A percentile compares a stretch with the other conserved stretches of the same genome.
phyloP scores from a whole-genome alignment of 495 filamentous ascomycete genomes.

The Aspergillus heteromorphus region DNA sequence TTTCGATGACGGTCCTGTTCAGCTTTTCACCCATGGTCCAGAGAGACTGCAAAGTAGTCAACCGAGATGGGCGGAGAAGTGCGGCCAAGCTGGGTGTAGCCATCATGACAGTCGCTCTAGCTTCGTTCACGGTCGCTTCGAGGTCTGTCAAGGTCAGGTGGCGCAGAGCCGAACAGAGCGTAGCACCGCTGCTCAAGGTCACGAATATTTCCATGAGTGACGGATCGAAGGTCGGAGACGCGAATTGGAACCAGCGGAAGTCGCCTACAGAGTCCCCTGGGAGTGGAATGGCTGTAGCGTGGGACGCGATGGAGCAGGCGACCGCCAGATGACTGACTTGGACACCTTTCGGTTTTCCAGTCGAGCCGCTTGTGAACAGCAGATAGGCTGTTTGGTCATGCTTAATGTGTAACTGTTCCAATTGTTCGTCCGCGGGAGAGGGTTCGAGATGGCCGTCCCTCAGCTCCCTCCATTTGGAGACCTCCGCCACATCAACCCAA shows the following conservation, averaged over 20 bases:
- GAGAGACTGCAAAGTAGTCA: conserved; percentile 25
- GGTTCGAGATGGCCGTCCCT: background rate
- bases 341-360: conserved; percentile 80
- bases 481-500: conserved; percentile 24
- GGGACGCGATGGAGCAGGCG: conserved; percentile 65
- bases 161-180: conserved; percentile 42
- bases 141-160: conserved; percentile 19
- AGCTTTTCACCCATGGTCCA: conserved; percentile 30
- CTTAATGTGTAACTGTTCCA: conserved; percentile 8
- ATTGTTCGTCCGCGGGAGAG: background rate
- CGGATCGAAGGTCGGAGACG: conserved; percentile 76
- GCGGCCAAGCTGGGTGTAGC: conserved; percentile 29
- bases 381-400: conserved; percentile 63
- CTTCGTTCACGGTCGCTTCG: conserved; percentile 22
- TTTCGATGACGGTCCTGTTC: conserved; percentile 25
- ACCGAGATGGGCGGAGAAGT: conserved; percentile 19
- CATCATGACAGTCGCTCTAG: conserved; percentile 25
- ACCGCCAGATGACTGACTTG: conserved; percentile 65
- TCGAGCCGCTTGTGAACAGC: conserved; percentile 84
- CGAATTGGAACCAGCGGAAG: conserved; percentile 75
- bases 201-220: conserved; percentile 85
- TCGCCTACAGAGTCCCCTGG: conserved; percentile 54
- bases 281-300: conserved; percentile 31
- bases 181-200: conserved; percentile 58
- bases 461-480: conserved; percentile 16